Evolutionary conservation across 2,329 filamentous ascomycete species (phyloP).

Genomic region (Monosporascus cannonballus): DNA sequence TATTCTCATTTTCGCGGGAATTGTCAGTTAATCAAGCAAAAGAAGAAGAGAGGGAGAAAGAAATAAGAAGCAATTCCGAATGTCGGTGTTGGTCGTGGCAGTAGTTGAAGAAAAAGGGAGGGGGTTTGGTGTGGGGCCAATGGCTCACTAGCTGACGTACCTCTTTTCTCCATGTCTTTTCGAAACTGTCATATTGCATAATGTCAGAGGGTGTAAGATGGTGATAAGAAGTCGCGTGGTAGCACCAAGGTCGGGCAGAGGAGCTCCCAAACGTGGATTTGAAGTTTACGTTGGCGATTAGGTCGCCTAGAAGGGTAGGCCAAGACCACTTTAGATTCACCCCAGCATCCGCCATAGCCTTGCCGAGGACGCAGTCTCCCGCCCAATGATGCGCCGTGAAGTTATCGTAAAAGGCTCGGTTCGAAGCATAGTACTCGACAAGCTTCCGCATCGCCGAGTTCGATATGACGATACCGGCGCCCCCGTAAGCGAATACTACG

Average conservation of each 20-base stretch:
- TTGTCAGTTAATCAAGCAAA: background rate
- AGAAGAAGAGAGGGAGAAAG: background rate
- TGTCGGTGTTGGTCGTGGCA: background rate
- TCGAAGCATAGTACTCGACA: slow-evolving; percentile 33
- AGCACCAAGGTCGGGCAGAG: slow-evolving; percentile 42
- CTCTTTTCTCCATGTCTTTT: slow-evolving; percentile 29
- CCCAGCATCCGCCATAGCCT: slow-evolving; percentile 38
- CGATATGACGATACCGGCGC: slow-evolving; percentile 47
- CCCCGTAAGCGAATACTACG: slow-evolving; percentile 45
- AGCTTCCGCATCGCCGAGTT: slow-evolving; percentile 39
- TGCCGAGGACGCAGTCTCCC: slow-evolving; percentile 43
- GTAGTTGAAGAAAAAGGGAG: background rate
- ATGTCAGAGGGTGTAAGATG: slow-evolving; percentile 38
- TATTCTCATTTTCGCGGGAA: slow-evolving; percentile 2
- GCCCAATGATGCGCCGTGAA: slow-evolving; percentile 40
- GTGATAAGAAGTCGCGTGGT: slow-evolving; percentile 42
- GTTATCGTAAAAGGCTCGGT: slow-evolving; percentile 36
- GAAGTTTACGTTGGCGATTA: slow-evolving; percentile 35
- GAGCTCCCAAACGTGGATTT: slow-evolving; percentile 31
- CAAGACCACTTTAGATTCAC: slow-evolving; percentile 39
- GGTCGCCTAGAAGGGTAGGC: slow-evolving; percentile 36
- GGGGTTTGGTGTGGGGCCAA: background rate
- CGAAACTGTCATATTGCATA: slow-evolving; percentile 37
- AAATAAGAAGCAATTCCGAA: background rate
- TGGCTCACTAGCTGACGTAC: slow-evolving; percentile 13